Evolutionary conservation across 345 rosid species (phyloP).

Genomic region (Anastatica hierochuntica): DNA sequence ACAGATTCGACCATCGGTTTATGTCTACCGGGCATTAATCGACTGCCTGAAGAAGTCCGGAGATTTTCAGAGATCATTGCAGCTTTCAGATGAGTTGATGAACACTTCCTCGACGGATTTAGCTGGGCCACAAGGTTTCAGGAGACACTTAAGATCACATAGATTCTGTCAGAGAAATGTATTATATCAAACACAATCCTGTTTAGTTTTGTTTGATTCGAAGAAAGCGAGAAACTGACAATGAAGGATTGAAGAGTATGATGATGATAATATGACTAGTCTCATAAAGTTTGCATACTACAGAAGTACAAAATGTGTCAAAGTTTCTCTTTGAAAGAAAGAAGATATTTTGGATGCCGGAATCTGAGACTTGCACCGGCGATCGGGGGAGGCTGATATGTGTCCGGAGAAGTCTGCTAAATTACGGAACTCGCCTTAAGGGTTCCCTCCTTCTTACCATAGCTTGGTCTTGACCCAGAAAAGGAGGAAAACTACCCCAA

Average conservation of each 20-base stretch:
- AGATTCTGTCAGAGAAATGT: constrained; percentile 4
- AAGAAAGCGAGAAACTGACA: too few relatives aligned
- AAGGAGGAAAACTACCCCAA: constrained; percentile 87
- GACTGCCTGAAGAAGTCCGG: constrained; percentile 10
- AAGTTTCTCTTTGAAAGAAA: constrained; percentile 16
- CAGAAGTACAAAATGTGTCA: constrained; percentile 28
- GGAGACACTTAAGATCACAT: constrained; percentile 18
- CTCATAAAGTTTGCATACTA: constrained; percentile 20
- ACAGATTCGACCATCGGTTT: constrained; percentile 55
- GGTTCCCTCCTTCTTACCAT: constrained; percentile 41
- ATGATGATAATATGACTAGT: constrained; percentile 15
- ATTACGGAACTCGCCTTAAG: constrained; percentile 11
- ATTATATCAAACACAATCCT: background rate
- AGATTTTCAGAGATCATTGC: constrained; percentile 33
- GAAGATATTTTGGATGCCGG: constrained; percentile 14
- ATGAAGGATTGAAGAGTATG: constrained; percentile 4
- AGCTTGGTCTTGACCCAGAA: constrained; percentile 88
- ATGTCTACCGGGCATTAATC: constrained; percentile 29
- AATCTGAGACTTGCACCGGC: constrained; percentile 8
- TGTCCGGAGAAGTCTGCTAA: constrained; percentile 20
- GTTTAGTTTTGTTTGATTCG: background rate
- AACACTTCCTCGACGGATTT: constrained; percentile 32
- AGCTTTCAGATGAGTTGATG: constrained; percentile 52
- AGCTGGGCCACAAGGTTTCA: constrained; percentile 60
- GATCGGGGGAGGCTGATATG: constrained; percentile 1